Percentiles rank a stretch among this genome's conserved stretches.
These are phyloP conservation scores for Protomyces inundatus DNA, from an alignment of 1,139 yeast genomes.

Conservation along the genomic window DNA sequence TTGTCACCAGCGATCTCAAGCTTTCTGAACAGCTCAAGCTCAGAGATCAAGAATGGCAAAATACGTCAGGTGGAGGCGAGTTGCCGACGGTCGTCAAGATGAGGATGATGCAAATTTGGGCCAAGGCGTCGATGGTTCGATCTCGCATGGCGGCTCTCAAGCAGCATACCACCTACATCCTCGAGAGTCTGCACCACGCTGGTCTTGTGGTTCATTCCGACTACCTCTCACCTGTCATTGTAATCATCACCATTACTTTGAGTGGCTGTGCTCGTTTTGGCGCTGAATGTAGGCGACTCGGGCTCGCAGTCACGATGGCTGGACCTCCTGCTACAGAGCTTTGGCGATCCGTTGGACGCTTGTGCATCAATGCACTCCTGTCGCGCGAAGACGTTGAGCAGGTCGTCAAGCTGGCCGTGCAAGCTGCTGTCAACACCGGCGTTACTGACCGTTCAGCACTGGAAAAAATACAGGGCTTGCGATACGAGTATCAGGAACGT, in stretches of 20 bases:
- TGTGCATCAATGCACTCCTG: slow-evolving; percentile 25
- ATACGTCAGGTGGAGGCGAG: slow-evolving; percentile 11
- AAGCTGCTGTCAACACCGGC: slow-evolving; percentile 21
- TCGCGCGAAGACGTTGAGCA: slow-evolving; percentile 17
- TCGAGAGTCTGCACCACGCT: slow-evolving; percentile 19
- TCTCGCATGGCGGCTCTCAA: slow-evolving; percentile 14
- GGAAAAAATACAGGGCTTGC: not conserved
- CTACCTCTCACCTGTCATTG: slow-evolving; percentile 22
- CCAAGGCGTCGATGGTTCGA: slow-evolving; percentile 7
- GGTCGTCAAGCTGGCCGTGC: slow-evolving; percentile 12
- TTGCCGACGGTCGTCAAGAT: slow-evolving; percentile 24
- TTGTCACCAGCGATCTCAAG: slow-evolving; percentile 8
- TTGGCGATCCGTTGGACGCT: slow-evolving; percentile 22
- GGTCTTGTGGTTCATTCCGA: slow-evolving; percentile 23
- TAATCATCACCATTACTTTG: slow-evolving; percentile 10
- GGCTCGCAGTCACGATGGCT: slow-evolving; percentile 20
- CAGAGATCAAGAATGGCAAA: slow-evolving; percentile 5
- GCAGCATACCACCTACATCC: slow-evolving; percentile 21
- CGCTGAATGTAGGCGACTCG: slow-evolving; percentile 17
- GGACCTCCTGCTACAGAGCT: slow-evolving; percentile 24
- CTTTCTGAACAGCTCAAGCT: not conserved
- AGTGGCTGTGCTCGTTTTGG: slow-evolving; percentile 22
- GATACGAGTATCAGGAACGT: slow-evolving; percentile 2
- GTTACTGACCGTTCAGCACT: not conserved
- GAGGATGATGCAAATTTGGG: slow-evolving; percentile 13